These are phyloP conservation scores for Fonsecaea pedrosoi DNA, from an alignment of 2,329 filamentous ascomycete species.

Conservation along the genomic window DNA sequence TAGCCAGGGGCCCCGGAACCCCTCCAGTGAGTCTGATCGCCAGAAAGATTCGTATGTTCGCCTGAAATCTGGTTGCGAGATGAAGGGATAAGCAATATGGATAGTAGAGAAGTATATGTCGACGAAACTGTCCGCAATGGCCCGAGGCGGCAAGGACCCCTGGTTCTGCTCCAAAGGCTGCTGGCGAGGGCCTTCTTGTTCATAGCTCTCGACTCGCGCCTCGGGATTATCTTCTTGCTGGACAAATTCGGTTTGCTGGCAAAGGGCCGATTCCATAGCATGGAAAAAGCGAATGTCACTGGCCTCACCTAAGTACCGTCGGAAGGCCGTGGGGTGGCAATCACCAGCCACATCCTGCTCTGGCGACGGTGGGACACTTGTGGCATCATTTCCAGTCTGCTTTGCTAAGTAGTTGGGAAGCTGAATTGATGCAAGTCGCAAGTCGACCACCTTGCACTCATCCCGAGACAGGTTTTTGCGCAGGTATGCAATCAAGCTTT, in stretches of 20 bases:
- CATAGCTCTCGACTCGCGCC: slow-evolving; percentile 34
- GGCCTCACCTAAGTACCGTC: slow-evolving; percentile 47
- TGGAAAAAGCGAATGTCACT: slow-evolving; percentile 50
- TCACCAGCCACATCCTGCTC: slow-evolving; percentile 26
- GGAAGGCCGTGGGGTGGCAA: too few relatives aligned
- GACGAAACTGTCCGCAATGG: slow-evolving; percentile 36
- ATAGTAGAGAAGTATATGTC: slow-evolving; percentile 46
- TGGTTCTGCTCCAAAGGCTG: background rate
- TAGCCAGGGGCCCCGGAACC: slow-evolving; percentile 38
- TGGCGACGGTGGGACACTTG: slow-evolving; percentile 1
- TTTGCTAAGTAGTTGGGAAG: slow-evolving; percentile 5
- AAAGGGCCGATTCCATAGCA: slow-evolving; percentile 42
- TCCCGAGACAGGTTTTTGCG: slow-evolving; percentile 14
- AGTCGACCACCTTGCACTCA: slow-evolving; percentile 23
- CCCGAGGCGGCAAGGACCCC: slow-evolving; percentile 30
- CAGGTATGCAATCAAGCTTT: slow-evolving; percentile 17
- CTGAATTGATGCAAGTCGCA: slow-evolving; percentile 28
- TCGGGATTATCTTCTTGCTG: slow-evolving; percentile 38
- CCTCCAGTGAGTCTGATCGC: slow-evolving; percentile 30
- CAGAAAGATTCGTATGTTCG: slow-evolving; percentile 34
- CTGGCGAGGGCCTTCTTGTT: slow-evolving; percentile 27
- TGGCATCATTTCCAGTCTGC: too few relatives aligned
- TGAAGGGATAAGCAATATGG: slow-evolving; percentile 47
- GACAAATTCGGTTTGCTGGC: slow-evolving; percentile 37
- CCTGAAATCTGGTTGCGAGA: slow-evolving; percentile 41